Conservation (phyloP, 1,139 yeast species). For the Geotrichum klebahnii region DNA sequence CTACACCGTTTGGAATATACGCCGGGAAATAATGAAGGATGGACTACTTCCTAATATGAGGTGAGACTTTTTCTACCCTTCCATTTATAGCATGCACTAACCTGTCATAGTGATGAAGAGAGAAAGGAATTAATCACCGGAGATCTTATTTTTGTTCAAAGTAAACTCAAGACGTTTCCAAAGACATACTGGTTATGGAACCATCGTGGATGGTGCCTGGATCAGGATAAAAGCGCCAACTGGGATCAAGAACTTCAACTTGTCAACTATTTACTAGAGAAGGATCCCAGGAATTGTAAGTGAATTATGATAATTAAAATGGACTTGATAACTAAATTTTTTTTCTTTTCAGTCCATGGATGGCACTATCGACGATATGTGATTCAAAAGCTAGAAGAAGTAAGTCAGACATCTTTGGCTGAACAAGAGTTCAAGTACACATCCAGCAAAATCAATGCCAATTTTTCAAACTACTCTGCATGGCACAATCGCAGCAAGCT, state of each 20-base stretch:
- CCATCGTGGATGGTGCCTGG: conserved; percentile 81
- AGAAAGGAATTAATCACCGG: conserved; percentile 45
- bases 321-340: not conserved
- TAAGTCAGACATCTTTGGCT: conserved; percentile 33
- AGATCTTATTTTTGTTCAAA: conserved; percentile 62
- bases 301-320: not conserved
- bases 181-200: conserved; percentile 97
- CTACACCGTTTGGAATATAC: conserved; percentile 84
- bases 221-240: conserved; percentile 50
- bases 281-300: conserved; percentile 68
- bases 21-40: conserved; percentile 62
- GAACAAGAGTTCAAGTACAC: conserved; percentile 70
- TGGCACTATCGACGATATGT: conserved; percentile 90
- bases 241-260: conserved; percentile 69
- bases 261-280: conserved; percentile 61
- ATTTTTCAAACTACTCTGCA: conserved; percentile 90
- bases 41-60: conserved; percentile 34
- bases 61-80: not conserved
- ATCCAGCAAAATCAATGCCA: conserved; percentile 67
- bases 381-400: conserved; percentile 49
- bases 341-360: conserved; percentile 60
- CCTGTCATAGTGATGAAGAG: conserved; percentile 18
- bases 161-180: conserved; percentile 62
- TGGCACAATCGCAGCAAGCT: conserved; percentile 88
- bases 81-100: not conserved